Evolutionary conservation across 106 monocot species (phyloP).

Genomic region (Narthecium ossifragum): DNA sequence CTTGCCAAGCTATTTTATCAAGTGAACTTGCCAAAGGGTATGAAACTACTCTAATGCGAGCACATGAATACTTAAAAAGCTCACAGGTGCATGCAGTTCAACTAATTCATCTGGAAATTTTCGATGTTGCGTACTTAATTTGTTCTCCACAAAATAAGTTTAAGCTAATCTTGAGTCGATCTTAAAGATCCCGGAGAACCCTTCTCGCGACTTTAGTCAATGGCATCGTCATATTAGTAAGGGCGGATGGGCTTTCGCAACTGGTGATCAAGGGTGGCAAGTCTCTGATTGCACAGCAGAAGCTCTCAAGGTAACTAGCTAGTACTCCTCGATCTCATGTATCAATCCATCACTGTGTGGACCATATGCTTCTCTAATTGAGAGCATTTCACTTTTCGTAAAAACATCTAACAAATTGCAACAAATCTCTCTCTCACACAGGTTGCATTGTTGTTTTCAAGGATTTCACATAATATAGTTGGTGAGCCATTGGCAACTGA

Average conservation of each 20-base stretch:
- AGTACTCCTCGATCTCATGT: too few relatives aligned
- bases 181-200: slow-evolving; percentile 55
- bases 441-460: slow-evolving; percentile 65
- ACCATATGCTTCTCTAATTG: too few relatives aligned
- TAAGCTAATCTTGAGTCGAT: too few relatives aligned
- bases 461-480: slow-evolving; percentile 58
- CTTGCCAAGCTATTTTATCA: slow-evolving; percentile 79
- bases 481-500: slow-evolving; percentile 52
- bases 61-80: slow-evolving; percentile 68
- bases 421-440: too few relatives aligned
- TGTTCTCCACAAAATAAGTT: too few relatives aligned
- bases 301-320: slow-evolving; percentile 26
- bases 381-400: too few relatives aligned
- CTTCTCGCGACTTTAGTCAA: slow-evolving; percentile 64
- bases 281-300: slow-evolving; percentile 7
- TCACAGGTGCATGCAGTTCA: too few relatives aligned
- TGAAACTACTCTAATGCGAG: slow-evolving; percentile 46
- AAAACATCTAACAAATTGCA: too few relatives aligned
- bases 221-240: slow-evolving; percentile 56
- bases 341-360: too few relatives aligned
- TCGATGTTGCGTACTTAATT: too few relatives aligned
- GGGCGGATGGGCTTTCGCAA: slow-evolving; percentile 5
- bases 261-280: slow-evolving; percentile 7
- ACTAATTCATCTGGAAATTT: too few relatives aligned
- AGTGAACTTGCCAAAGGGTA: slow-evolving; percentile 59